Evolutionary conservation across 2,329 filamentous ascomycete species (phyloP), one percentile per base, ranked within the genome.

Genomic region (Helotiales sp.): DNA sequence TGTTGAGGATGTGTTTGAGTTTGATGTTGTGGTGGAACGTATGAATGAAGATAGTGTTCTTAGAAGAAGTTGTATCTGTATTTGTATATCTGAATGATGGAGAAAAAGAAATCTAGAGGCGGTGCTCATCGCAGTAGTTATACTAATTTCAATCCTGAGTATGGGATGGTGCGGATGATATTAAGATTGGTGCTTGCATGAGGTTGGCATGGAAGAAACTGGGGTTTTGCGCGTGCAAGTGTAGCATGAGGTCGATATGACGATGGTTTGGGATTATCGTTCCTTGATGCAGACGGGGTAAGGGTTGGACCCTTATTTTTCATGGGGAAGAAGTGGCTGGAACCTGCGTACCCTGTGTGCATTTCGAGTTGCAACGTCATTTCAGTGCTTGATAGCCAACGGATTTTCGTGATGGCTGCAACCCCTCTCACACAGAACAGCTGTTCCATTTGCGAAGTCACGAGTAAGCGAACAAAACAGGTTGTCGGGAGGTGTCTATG

Each of bases 11-110:
- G 34, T 52, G 64, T 65, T 32, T 60, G 57, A 62, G 30, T 45
- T 63, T 49, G 49, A 34, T 59, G 45, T 59, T 49, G 60, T 68
- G 61, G 64, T 57, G 17, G 60, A 50, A 57, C 40, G 17, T 54
- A 69, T 71, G 65, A 69, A 69, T 37, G 45, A 65, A 45, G 65
- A 67, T 63, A 72, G 58, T 63, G 69, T 70, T 69, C 60, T 69
- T 61, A 61, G 68, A 50, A 58, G 63, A 28, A 70, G 37, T 13
- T 52, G 45, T 59, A 32, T 28, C 15, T 43, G 34, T 54, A 40
- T 40, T 6, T 24, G 22, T 6, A n/a, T 47, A 26, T 60, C n/a
- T 60, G 57, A 22, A 17, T 61, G 40, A 24, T 61, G 43, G 37
- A 13, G 58, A 24, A 64, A 22, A 55, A 55, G 24, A 26, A 10